Conservation (phyloP, 139 green algal genomes). For the Eudorina sp. region DNA sequence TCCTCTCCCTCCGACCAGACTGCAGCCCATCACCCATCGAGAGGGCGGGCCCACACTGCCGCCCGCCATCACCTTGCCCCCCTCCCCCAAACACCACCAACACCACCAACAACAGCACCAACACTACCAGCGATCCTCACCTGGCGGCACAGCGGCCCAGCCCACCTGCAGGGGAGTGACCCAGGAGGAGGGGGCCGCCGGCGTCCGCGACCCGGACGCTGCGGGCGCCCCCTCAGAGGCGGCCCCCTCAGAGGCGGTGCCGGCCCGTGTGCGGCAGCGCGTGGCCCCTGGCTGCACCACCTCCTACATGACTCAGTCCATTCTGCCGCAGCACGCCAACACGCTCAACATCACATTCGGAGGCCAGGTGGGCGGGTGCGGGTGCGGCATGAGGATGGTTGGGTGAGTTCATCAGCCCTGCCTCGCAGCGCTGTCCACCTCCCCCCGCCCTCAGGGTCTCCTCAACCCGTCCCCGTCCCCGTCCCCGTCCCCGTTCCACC, state of each 20-base stretch:
- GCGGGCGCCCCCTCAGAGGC: background rate
- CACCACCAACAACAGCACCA: background rate
- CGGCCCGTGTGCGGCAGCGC: background rate
- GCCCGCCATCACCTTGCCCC: conserved; percentile 60
- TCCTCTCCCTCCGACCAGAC: conserved; percentile 18
- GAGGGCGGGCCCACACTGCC: conserved; percentile 73
- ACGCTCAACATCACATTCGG: conserved; percentile 88
- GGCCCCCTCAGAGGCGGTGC: background rate
- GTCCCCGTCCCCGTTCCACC: too few relatives aligned
- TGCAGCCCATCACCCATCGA: conserved; percentile 82
- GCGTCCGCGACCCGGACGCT: background rate
- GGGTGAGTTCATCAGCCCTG: too few relatives aligned
- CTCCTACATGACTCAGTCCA: conserved; percentile 83
- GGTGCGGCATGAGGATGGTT: too few relatives aligned
- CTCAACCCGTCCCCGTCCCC: too few relatives aligned
- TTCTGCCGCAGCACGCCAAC: conserved; percentile 91
- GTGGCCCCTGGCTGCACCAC: conserved; percentile 71
- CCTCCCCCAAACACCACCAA: background rate
- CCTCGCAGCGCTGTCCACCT: too few relatives aligned
- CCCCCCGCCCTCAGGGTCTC: too few relatives aligned
- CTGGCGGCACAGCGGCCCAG: background rate
- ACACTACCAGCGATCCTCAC: background rate
- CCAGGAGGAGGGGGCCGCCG: background rate
- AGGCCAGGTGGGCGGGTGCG: conserved; percentile 74
- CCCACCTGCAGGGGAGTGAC: too few relatives aligned